phyloP scores from a whole-genome alignment of 148 eudicot species.

The Fagopyrum homotropicum region DNA sequence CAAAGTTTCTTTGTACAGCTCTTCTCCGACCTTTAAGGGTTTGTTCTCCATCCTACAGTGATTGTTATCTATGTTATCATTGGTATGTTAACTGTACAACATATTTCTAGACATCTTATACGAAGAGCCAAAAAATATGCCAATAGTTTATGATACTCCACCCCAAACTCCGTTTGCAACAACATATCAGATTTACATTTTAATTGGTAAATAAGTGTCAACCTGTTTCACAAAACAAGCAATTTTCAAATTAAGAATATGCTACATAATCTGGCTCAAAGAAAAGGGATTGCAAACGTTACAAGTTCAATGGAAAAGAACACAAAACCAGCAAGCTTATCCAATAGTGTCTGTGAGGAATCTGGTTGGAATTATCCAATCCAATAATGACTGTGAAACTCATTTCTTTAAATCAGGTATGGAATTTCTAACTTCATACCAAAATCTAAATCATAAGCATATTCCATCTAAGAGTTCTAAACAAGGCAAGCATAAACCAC shows the following conservation, averaged over 20 bases:
- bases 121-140: background rate
- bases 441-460: background rate
- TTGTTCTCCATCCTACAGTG: slow-evolving; percentile 28
- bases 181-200: background rate
- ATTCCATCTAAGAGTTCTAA: too few relatives aligned
- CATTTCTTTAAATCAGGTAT: background rate
- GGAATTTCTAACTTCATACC: background rate
- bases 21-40: slow-evolving; percentile 59
- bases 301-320: background rate
- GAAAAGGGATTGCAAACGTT: background rate
- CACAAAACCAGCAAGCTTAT: background rate
- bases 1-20: slow-evolving; percentile 59
- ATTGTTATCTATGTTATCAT: background rate
- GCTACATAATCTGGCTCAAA: background rate
- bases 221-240: background rate
- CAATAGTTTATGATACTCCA: background rate
- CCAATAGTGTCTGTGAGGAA: background rate
- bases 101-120: background rate
- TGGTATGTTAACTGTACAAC: background rate
- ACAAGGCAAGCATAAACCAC: too few relatives aligned
- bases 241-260: background rate
- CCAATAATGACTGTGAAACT: background rate
- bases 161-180: background rate
- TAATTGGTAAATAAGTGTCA: background rate
- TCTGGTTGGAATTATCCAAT: too few relatives aligned